These are phyloP conservation scores for Puccinia horiana DNA, from an alignment of 1,284 basidiomycete genomes.

Conservation along the genomic window DNA sequence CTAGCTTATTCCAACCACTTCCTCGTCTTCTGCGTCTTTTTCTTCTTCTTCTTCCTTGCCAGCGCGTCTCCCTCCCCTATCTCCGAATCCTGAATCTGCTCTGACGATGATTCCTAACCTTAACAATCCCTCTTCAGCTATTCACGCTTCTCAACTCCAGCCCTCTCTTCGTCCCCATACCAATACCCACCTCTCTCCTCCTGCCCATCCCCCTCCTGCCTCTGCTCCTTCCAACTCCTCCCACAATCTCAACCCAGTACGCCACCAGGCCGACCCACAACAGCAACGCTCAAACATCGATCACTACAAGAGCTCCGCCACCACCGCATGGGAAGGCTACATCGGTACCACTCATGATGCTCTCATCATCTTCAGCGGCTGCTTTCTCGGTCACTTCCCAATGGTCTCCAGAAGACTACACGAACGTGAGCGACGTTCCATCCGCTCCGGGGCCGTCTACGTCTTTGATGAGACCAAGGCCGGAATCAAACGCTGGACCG, in stretches of 20 bases:
- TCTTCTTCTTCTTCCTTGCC: too few species aligned
- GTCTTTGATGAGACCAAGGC: constrained; percentile 98
- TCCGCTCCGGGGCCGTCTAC: constrained; percentile 89
- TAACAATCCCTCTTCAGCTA: constrained; percentile 20
- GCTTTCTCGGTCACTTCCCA: constrained; percentile 82
- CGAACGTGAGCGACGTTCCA: constrained; percentile 87
- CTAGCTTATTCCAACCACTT: background rate
- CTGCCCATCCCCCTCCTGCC: background rate
- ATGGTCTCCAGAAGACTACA: constrained; percentile 90
- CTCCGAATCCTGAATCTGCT: background rate
- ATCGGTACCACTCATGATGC: constrained; percentile 95
- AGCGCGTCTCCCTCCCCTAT: constrained; percentile 16
- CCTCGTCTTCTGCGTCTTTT: background rate
- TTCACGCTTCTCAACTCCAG: constrained; percentile 9
- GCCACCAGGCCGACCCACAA: background rate
- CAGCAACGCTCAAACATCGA: constrained; percentile 37
- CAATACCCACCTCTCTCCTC: constrained; percentile 3
- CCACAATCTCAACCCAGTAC: background rate
- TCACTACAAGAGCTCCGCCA: constrained; percentile 44
- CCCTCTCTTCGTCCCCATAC: constrained; percentile 9
- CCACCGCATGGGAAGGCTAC: constrained; percentile 62
- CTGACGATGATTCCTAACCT: constrained; percentile 47
- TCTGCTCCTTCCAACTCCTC: background rate
- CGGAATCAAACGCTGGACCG: constrained; percentile 98
- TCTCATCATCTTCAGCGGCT: constrained; percentile 90